Conservation (phyloP, 768 basidiomycete species). For the Boletus rubescentipes region DNA sequence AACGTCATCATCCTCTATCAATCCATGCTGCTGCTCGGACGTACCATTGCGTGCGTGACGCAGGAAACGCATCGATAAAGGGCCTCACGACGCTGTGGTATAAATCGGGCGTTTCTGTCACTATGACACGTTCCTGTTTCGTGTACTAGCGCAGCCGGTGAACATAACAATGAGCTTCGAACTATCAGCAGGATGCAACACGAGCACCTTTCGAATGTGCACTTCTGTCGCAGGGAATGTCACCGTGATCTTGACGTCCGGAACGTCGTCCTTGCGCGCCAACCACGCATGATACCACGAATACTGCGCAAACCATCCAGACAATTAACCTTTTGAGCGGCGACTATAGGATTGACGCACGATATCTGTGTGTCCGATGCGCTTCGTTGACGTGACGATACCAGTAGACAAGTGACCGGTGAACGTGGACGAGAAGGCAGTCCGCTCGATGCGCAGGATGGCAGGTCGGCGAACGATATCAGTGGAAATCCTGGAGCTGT, state of each 20-base stretch:
- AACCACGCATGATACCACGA: constrained; percentile 79
- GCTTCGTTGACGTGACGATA: constrained; percentile 41
- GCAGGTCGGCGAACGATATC: constrained; percentile 41
- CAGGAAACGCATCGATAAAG: constrained; percentile 75
- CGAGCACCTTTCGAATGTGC: constrained; percentile 69
- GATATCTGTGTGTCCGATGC: constrained; percentile 66
- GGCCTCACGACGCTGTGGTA: constrained; percentile 71
- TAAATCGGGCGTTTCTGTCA: constrained; percentile 80
- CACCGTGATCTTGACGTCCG: constrained; percentile 81
- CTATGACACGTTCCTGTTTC: constrained; percentile 65
- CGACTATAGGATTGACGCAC: constrained; percentile 36
- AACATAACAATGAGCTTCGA: neutral
- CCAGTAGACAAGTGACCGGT: constrained; percentile 37
- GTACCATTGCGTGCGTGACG: constrained; percentile 80
- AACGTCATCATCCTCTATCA: neutral
- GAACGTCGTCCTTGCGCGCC: constrained; percentile 30
- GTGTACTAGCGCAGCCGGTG: constrained; percentile 57
- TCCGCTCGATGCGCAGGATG: constrained; percentile 79
- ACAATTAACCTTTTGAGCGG: neutral
- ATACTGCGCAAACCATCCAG: constrained; percentile 52
- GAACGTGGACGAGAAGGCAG: constrained; percentile 52
- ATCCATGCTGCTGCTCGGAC: neutral
- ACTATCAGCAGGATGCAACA: neutral
- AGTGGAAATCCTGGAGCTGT: constrained; percentile 4
- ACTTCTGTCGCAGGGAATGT: constrained; percentile 88